Conservation (phyloP, 1,284 basidiomycete genomes). For the Ganoderma lingzhi region DNA sequence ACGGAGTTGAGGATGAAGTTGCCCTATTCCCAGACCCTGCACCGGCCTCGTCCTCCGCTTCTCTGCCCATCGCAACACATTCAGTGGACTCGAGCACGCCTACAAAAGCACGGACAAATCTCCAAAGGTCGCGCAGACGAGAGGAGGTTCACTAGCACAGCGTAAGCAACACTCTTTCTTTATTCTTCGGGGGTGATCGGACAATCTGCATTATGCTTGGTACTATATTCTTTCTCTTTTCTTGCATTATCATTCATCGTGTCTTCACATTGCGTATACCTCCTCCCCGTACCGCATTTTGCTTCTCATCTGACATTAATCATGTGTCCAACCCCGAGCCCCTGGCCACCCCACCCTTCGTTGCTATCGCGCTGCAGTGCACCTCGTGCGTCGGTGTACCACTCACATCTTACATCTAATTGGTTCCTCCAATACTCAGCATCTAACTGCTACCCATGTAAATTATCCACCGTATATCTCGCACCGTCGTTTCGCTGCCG, state of each 20-base stretch:
- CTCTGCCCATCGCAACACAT: background rate
- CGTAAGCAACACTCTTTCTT: background rate
- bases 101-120: constrained; percentile 20
- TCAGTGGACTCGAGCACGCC: constrained; percentile 10
- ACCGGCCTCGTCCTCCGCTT: no score
- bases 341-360: constrained; percentile 3
- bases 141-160: constrained; percentile 14
- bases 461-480: constrained; percentile 28
- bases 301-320: constrained; percentile 5
- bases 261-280: constrained; percentile 1
- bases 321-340: constrained; percentile 8
- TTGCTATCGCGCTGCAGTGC: constrained; percentile 8
- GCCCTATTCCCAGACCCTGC: no score
- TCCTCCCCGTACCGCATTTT: constrained; percentile 4
- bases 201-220: background rate
- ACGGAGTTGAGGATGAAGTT: background rate
- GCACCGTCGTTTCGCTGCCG: background rate
- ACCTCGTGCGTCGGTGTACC: constrained; percentile 13
- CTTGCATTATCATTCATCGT: constrained; percentile 17
- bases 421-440: constrained; percentile 14
- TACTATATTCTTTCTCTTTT: background rate
- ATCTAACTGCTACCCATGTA: constrained; percentile 27
- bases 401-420: constrained; percentile 19
- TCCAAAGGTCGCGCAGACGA: constrained; percentile 15
- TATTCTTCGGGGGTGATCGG: background rate